These are phyloP conservation scores for Aphanomyces cochlioides DNA, from an alignment of 352 stramenopile species.

Conservation along the genomic window DNA sequence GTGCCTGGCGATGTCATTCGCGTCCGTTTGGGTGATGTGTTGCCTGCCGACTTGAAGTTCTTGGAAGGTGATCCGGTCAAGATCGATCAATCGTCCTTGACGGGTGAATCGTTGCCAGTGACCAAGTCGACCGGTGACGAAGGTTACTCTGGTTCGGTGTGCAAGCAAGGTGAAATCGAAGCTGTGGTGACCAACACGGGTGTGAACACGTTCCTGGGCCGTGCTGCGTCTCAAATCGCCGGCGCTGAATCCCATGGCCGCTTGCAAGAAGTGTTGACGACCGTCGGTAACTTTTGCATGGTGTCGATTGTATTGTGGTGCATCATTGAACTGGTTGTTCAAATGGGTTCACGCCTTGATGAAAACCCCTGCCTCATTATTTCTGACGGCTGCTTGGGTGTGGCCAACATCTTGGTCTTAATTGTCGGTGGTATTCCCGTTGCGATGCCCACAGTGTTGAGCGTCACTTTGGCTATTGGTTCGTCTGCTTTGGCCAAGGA, in stretches of 20 bases:
- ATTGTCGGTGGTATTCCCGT: slow-evolving; percentile 91
- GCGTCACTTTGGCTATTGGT: slow-evolving; percentile 89
- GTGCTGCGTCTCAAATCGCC: slow-evolving; percentile 78
- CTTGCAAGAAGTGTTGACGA: slow-evolving; percentile 89
- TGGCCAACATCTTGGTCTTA: slow-evolving; percentile 81
- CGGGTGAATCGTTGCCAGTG: slow-evolving; percentile 92
- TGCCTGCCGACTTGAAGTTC: slow-evolving; percentile 89
- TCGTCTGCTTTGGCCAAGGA: slow-evolving; percentile 85
- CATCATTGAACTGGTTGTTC: slow-evolving; percentile 78
- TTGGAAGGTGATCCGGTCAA: slow-evolving; percentile 77
- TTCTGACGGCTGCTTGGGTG: slow-evolving; percentile 58
- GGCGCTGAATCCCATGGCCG: slow-evolving; percentile 69
- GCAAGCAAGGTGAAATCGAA: slow-evolving; percentile 89
- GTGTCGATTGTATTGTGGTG: slow-evolving; percentile 84
- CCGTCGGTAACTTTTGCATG: slow-evolving; percentile 91
- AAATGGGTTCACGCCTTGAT: slow-evolving; percentile 62
- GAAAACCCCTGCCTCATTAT: slow-evolving; percentile 85
- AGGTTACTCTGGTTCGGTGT: slow-evolving; percentile 77
- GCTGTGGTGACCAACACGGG: slow-evolving; percentile 86
- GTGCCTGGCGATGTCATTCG: slow-evolving; percentile 71
- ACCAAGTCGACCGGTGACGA: slow-evolving; percentile 76
- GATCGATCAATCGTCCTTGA: slow-evolving; percentile 90
- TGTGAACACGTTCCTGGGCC: slow-evolving; percentile 88
- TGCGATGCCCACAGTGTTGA: slow-evolving; percentile 91
- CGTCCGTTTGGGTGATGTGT: slow-evolving; percentile 84